phyloP scores from a whole-genome alignment of 1,284 basidiomycete genomes.

The Ceratobasidium sp. region DNA sequence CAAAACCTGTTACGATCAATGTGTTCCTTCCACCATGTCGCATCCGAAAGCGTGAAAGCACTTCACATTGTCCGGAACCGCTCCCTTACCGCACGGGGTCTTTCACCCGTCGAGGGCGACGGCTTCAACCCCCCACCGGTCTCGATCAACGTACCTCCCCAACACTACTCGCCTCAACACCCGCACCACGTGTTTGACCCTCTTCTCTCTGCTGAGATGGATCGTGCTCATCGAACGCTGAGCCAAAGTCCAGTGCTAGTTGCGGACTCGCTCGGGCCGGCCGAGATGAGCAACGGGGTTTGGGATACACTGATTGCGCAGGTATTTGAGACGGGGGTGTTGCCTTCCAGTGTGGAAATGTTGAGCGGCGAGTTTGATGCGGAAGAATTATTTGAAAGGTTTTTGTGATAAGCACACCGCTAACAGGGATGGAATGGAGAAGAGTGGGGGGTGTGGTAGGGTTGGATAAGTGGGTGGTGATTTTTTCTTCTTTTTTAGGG shows the following conservation, averaged over 20 bases:
- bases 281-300: constrained; percentile 22
- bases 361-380: constrained; percentile 36
- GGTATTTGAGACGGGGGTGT: constrained; percentile 33
- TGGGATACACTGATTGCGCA: constrained; percentile 24
- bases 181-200: constrained; percentile 33
- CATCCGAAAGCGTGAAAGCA: constrained; percentile 38
- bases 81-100: constrained; percentile 18
- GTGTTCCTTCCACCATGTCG: constrained; percentile 36
- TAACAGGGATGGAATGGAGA: not conserved
- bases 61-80: constrained; percentile 31
- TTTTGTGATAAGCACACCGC: constrained; percentile 6
- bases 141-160: constrained; percentile 19
- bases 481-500: not conserved
- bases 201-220: constrained; percentile 29
- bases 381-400: constrained; percentile 36
- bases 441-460: not conserved
- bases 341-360: constrained; percentile 42
- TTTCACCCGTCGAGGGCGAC: constrained; percentile 23
- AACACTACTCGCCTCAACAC: constrained; percentile 27
- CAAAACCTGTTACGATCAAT: constrained; percentile 33
- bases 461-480: not conserved
- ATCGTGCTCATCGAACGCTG: constrained; percentile 35
- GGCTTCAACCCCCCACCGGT: constrained; percentile 22
- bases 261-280: constrained; percentile 33
- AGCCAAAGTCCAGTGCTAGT: constrained; percentile 22